Percentiles rank a stretch among this genome's conserved stretches.
Conservation (phyloP, 257 asterid genomes). For the Ajuga chamaepitys region DNA sequence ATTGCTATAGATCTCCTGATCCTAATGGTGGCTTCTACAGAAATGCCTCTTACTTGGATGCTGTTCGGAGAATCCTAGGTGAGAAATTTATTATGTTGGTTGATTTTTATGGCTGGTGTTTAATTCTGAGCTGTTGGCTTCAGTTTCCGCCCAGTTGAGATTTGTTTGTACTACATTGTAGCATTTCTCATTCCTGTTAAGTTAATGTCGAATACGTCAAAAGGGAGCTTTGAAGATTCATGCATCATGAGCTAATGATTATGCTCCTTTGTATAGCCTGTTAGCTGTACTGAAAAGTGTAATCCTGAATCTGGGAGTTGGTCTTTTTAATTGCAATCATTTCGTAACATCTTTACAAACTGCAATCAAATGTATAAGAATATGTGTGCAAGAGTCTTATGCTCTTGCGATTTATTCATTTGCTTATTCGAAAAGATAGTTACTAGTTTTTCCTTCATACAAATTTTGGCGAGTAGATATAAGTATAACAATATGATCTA, state of each 20-base stretch:
- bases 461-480: background rate
- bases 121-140: background rate
- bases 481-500: background rate
- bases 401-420: background rate
- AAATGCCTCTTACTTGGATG: slow-evolving; percentile 53
- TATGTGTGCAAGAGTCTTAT: background rate
- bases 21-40: slow-evolving; percentile 18
- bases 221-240: background rate
- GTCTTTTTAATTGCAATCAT: background rate
- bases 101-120: background rate
- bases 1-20: slow-evolving; percentile 48
- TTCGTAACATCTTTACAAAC: background rate
- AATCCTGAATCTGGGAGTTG: background rate
- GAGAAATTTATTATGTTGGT: background rate
- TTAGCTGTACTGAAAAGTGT: background rate
- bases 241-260: background rate
- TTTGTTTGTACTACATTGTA: background rate
- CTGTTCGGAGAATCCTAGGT: slow-evolving; percentile 44
- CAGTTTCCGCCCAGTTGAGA: background rate
- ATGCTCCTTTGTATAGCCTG: background rate
- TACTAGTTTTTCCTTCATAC: background rate
- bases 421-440: background rate
- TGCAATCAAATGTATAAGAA: background rate
- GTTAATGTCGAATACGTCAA: background rate
- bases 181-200: background rate